Evolutionary conservation across 345 rosid species (phyloP).

Genomic region (Eucalyptus melliodora): DNA sequence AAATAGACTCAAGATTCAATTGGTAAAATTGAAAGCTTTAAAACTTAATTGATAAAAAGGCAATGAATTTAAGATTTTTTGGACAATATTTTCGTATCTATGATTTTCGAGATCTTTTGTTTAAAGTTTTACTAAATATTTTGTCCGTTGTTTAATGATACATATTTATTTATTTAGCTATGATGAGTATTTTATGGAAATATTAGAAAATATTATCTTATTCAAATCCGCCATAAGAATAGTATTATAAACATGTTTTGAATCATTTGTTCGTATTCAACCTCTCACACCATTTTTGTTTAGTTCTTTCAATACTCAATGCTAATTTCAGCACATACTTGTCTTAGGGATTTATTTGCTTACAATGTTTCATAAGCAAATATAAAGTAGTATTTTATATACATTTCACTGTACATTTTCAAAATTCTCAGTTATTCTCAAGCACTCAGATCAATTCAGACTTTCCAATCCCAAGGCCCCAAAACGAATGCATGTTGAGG

Average conservation of each 20-base stretch:
- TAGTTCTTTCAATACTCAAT: not conserved
- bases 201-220: not conserved
- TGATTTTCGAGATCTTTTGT: too few relatives aligned
- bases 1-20: too few relatives aligned
- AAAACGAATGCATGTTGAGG: not conserved
- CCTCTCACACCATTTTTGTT: not conserved
- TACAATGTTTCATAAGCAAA: not conserved
- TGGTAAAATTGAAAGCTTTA: too few relatives aligned
- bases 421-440: not conserved
- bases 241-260: not conserved
- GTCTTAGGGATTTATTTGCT: not conserved
- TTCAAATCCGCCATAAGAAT: not conserved
- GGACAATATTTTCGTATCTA: too few relatives aligned
- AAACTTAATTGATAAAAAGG: too few relatives aligned
- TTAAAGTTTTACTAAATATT: too few relatives aligned
- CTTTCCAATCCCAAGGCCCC: not conserved
- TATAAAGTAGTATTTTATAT: not conserved
- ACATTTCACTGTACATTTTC: not conserved
- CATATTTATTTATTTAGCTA: not conserved
- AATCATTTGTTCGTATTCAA: not conserved
- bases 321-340: fast-evolving
- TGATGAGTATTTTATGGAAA: not conserved
- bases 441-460: not conserved
- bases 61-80: too few relatives aligned
- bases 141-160: not conserved